Percentiles rank a stretch among this genome's conserved stretches.
Evolutionary conservation across 257 asterid species (phyloP).

Genomic region (Euphrasia confusa): DNA sequence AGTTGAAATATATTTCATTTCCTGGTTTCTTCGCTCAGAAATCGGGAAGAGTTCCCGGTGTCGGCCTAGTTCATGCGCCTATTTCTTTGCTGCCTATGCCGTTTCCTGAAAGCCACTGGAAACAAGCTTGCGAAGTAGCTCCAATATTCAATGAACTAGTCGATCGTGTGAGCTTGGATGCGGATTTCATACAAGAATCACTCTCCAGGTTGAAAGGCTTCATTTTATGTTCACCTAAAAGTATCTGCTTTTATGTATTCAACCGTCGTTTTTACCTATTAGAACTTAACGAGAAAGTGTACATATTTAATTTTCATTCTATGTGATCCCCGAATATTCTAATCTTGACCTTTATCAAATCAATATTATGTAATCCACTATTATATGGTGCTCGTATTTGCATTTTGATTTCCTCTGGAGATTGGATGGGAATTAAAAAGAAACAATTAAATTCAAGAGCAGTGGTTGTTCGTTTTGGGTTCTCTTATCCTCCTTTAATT

Average conservation of each 20-base stretch:
- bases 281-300: neutral
- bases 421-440: neutral
- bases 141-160: conserved; percentile 91
- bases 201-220: conserved; percentile 61
- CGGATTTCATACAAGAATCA: conserved; percentile 77
- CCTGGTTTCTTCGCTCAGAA: conserved; percentile 40
- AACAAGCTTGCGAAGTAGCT: conserved; percentile 91
- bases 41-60: conserved; percentile 83
- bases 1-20: conserved; percentile 6
- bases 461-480: neutral
- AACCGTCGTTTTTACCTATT: neutral
- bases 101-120: conserved; percentile 71
- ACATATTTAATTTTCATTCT: conserved; percentile 6
- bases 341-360: neutral
- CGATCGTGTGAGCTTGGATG: conserved; percentile 87
- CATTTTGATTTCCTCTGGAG: neutral
- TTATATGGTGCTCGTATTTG: conserved; percentile 2
- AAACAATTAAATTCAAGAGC: neutral
- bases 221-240: neutral
- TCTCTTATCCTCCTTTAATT: neutral
- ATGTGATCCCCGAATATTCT: conserved; percentile 12
- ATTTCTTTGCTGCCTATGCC: conserved; percentile 67
- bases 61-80: conserved; percentile 87
- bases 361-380: neutral
- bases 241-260: conserved; percentile 2